Conservation (phyloP, 305 asterid genomes). For the Fraxinus greggii region DNA sequence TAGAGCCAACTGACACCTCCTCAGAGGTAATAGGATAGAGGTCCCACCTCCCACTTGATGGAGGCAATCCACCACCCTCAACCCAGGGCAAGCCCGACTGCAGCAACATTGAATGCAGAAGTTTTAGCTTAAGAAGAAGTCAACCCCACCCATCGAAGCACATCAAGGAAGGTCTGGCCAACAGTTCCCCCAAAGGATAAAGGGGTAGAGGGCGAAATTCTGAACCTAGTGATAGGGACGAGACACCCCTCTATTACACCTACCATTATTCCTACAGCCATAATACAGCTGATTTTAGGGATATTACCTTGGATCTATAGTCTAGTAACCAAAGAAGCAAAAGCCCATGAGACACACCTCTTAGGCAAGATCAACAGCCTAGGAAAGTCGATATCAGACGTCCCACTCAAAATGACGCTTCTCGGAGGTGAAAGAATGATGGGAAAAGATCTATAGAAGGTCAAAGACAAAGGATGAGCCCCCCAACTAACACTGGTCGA, state of each 20-base stretch:
- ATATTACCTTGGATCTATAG: too few species aligned
- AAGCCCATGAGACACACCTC: not conserved
- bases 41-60: not conserved
- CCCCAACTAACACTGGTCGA: not conserved
- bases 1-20: not conserved
- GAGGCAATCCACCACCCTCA: not conserved
- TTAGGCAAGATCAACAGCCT: not conserved
- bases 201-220: not conserved
- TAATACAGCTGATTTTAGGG: not conserved
- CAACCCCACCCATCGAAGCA: not conserved
- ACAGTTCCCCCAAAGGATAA: not conserved
- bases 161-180: not conserved
- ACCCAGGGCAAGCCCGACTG: not conserved
- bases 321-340: not conserved
- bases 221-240: not conserved
- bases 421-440: not conserved
- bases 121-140: not conserved
- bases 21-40: not conserved
- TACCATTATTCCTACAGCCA: not conserved
- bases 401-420: not conserved
- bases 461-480: not conserved
- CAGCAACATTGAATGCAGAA: not conserved
- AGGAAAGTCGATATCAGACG: not conserved
- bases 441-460: not conserved
- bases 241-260: not conserved